Evolutionary conservation across 208 protist species (phyloP).

Genomic region (Polymyxa betae): DNA sequence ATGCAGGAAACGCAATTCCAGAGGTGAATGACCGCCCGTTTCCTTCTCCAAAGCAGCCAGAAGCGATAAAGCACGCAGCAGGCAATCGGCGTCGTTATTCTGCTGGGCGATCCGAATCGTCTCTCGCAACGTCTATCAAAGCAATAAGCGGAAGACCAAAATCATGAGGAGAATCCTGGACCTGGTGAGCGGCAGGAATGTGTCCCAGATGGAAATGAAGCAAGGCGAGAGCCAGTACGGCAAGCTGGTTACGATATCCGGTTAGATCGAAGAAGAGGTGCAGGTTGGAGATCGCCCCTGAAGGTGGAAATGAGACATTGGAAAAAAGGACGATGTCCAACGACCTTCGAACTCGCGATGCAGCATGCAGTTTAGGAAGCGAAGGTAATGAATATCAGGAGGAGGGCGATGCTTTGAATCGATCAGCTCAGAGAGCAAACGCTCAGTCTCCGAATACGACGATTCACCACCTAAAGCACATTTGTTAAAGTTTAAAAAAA

Average conservation of each 20-base stretch:
- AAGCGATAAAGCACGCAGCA: background rate
- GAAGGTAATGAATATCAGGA: conserved; percentile 12
- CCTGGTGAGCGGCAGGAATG: background rate
- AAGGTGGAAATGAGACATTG: background rate
- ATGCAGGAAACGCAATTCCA: background rate
- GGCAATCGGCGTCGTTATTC: conserved; percentile 30
- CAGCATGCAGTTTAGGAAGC: conserved; percentile 39
- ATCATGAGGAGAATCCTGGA: background rate
- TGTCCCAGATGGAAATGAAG: background rate
- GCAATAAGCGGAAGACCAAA: background rate
- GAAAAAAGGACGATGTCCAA: background rate
- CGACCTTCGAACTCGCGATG: conserved; percentile 8
- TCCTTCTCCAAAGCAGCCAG: background rate
- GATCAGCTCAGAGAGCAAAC: background rate
- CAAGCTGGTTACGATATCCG: conserved; percentile 6
- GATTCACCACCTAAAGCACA: background rate
- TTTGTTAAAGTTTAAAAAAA: background rate
- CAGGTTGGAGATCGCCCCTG: background rate
- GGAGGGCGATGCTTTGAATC: background rate
- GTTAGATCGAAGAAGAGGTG: conserved; percentile 29
- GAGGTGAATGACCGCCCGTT: background rate
- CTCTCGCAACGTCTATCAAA: background rate
- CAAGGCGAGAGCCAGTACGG: background rate
- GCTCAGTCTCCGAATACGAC: conserved; percentile 5
- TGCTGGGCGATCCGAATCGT: conserved; percentile 3